Conservation (phyloP, 805 yeast genomes). For the Vanderwaltozyma verrucispora region DNA sequence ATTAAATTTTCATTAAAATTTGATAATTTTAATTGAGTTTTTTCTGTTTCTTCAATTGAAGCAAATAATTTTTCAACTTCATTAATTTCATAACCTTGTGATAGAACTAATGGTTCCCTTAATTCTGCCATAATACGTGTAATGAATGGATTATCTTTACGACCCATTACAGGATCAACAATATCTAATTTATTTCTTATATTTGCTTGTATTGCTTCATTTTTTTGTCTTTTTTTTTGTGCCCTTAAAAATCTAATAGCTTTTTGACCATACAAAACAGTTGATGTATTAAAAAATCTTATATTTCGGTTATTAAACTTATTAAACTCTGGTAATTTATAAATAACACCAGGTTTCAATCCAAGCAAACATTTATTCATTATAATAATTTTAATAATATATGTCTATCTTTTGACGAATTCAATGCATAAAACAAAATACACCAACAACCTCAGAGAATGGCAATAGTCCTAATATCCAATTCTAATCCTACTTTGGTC, state of each 20-base stretch:
- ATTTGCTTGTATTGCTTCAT: constrained; percentile 26
- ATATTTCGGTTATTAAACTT: too few species aligned
- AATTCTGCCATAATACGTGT: constrained; percentile 55
- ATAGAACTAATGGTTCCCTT: constrained; percentile 53
- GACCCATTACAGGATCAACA: constrained; percentile 83
- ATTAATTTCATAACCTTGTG: constrained; percentile 44
- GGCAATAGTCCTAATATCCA: too few species aligned
- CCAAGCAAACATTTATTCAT: too few species aligned
- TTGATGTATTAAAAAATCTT: not conserved
- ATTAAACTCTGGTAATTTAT: too few species aligned
- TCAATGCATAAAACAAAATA: too few species aligned
- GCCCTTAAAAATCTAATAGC: constrained; percentile 26
- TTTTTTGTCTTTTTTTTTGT: constrained; percentile 27
- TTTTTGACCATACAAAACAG: constrained; percentile 11
- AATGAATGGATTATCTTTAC: constrained; percentile 53
- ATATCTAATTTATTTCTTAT: constrained; percentile 25
- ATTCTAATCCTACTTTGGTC: too few species aligned
- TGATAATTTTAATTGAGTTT: constrained; percentile 17
- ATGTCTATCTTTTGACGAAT: too few species aligned
- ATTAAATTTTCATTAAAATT: constrained; percentile 17
- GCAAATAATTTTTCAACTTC: constrained; percentile 69
- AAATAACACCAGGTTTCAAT: too few species aligned
- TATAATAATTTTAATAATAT: too few species aligned
- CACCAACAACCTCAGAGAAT: too few species aligned
- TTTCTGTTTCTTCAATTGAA: constrained; percentile 35